Percentiles rank a stretch among this genome's conserved stretches.
These are phyloP conservation scores for Coemansia sp. DNA, from an alignment of 192 early-diverging fungal genomes.

Conservation along the genomic window DNA sequence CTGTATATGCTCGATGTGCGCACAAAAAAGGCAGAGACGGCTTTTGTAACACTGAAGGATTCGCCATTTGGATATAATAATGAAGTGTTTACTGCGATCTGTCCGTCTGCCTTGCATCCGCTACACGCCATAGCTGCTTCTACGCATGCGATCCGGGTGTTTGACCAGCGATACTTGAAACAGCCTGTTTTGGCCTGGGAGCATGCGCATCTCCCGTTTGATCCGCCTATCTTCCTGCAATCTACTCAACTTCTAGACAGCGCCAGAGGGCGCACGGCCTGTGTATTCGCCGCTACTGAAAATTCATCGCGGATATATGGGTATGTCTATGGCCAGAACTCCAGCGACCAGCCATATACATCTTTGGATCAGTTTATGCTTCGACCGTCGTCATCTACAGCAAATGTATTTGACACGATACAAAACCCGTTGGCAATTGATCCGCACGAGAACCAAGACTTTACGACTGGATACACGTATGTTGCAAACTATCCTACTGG, in stretches of 20 bases:
- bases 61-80: slow-evolving; percentile 14
- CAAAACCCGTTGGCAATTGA: slow-evolving; percentile 38
- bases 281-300: slow-evolving; percentile 22
- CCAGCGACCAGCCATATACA: slow-evolving; percentile 27
- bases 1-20: slow-evolving; percentile 31
- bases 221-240: slow-evolving; percentile 30
- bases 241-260: slow-evolving; percentile 12
- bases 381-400: slow-evolving; percentile 7
- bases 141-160: slow-evolving; percentile 36
- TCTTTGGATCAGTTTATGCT: slow-evolving; percentile 34
- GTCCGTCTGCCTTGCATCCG: slow-evolving; percentile 33
- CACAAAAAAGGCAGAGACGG: background rate
- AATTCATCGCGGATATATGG: slow-evolving; percentile 14
- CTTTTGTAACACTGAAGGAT: slow-evolving; percentile 13
- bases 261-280: slow-evolving; percentile 15
- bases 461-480: slow-evolving; percentile 14
- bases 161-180: slow-evolving; percentile 35
- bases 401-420: slow-evolving; percentile 9
- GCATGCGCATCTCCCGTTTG: slow-evolving; percentile 5
- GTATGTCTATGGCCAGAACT: slow-evolving; percentile 29
- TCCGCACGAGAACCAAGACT: slow-evolving; percentile 18
- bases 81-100: slow-evolving; percentile 35
- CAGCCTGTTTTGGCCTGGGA: slow-evolving; percentile 43
- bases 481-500: slow-evolving; percentile 16
- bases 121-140: slow-evolving; percentile 43